Evolutionary conservation across 805 yeast genomes (phyloP), one percentile per base, ranked within the genome.

Genomic region (Kodamaea kakaduensis): DNA sequence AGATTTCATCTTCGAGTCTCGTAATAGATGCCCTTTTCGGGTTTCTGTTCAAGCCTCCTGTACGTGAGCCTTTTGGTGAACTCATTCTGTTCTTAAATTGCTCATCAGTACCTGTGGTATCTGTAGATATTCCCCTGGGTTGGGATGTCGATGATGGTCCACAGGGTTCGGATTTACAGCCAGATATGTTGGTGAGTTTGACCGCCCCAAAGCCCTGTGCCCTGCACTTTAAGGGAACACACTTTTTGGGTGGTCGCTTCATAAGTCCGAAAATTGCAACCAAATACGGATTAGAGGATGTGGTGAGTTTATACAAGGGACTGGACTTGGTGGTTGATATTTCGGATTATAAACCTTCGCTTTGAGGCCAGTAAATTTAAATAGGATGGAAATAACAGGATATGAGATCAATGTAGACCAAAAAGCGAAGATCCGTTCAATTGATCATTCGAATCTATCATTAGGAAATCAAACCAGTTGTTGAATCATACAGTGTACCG

Each of bases 61-160:
- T 90, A 32, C 68, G 97, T 37, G 73, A 73, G 22, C 96, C 96
- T 1, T 90, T 84, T 54, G 76, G 73, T 27, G 68, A 61, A 6
- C 46, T 65, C 31, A 51, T 67, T 21, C 25, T 34, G 6, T 55
- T 34, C 32, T 44, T 66, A 38, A 37, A 50, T 6, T 40, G 47
- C 45, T 73, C 71, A 6, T 62, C 73, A 36, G 49, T 77, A 2
- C 90, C 89, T 1, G 74, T 88, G 2, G 73, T 85, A 0, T 76
- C 94, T 0, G 84, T 93, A 2, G 98, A 93, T 56, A 77, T 90
- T 31, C 98, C 98, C 0, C 84, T 95, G 2, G 96, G 97, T 0
- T 93, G 98, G 98, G 90, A 89, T 52, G 97, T 93, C 8, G 95
- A 93, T 51, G 51, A 71, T 6, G 98, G 98, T 0, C 95, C 93